phyloP scores from a whole-genome alignment of 2,329 filamentous ascomycete genomes.

The Aspergillus hortae region DNA sequence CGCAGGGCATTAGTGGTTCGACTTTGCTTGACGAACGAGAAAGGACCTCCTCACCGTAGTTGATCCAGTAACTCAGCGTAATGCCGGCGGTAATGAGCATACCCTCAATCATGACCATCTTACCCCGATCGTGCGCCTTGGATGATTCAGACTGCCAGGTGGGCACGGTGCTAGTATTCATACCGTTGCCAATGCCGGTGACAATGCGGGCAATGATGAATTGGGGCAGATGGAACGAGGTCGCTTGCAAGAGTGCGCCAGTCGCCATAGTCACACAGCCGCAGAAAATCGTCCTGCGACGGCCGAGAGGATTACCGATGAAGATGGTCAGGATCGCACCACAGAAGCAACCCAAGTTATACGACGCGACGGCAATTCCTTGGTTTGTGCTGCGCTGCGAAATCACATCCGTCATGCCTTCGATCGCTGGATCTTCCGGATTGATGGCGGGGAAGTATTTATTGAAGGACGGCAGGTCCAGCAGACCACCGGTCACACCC shows the following conservation, averaged over 20 bases:
- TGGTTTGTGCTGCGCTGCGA: conserved; percentile 22
- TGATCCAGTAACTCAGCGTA: conserved; percentile 50
- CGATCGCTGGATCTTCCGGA: conserved; percentile 8
- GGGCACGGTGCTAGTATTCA: conserved; percentile 52
- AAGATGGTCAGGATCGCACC: conserved; percentile 48
- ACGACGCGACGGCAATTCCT: conserved; percentile 39
- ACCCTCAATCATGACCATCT: conserved; percentile 53
- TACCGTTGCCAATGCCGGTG: conserved; percentile 50
- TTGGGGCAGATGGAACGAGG: conserved; percentile 46
- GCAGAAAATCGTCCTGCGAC: conserved; percentile 48
- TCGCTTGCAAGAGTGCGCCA: conserved; percentile 48
- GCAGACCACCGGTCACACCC: conserved; percentile 42
- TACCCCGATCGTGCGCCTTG: conserved; percentile 49
- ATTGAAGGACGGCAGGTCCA: conserved; percentile 39
- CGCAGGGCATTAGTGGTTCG: not conserved
- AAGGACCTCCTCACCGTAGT: conserved; percentile 42
- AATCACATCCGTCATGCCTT: not conserved
- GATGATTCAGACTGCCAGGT: conserved; percentile 52
- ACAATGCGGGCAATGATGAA: conserved; percentile 53
- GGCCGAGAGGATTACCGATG: conserved; percentile 50
- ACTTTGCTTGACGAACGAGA: conserved; percentile 30
- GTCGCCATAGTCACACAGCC: conserved; percentile 49
- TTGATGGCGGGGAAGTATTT: conserved; percentile 36
- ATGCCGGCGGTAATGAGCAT: conserved; percentile 51
- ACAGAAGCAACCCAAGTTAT: conserved; percentile 47